Percentiles rank a stretch among this genome's conserved stretches.
Conservation (phyloP, 129 eudicot species). For the Flaveria robusta region DNA sequence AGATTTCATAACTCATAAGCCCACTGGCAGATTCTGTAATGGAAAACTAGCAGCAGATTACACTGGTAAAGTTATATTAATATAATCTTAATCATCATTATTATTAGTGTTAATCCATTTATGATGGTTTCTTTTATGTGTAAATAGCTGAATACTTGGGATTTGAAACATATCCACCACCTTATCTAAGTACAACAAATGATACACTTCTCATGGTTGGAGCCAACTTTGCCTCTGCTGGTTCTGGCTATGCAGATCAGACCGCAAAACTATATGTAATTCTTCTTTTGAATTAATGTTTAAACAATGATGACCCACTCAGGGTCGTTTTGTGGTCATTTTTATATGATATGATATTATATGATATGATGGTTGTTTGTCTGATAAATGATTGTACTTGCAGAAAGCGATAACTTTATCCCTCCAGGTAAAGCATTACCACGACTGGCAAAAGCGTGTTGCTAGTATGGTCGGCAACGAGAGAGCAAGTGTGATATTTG, state of each 20-base stretch:
- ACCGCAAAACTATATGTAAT: constrained; percentile 62
- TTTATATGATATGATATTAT: background rate
- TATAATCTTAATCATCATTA: background rate
- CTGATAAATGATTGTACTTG: background rate
- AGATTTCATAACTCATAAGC: constrained; percentile 60
- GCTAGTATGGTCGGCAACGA: constrained; percentile 52
- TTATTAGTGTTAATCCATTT: background rate
- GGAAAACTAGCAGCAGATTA: constrained; percentile 80
- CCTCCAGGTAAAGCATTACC: constrained; percentile 38
- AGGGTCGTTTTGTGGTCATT: too few species aligned
- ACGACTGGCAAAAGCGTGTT: constrained; percentile 65
- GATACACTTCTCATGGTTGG: constrained; percentile 55
- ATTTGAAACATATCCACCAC: constrained; percentile 56
- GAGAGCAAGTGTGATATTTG: constrained; percentile 50
- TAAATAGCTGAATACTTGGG: constrained; percentile 26
- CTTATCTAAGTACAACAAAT: constrained; percentile 57
- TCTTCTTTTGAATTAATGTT: too few species aligned
- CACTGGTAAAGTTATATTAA: constrained; percentile 45
- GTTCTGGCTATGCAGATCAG: constrained; percentile 68
- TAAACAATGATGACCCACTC: too few species aligned
- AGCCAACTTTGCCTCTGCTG: constrained; percentile 85
- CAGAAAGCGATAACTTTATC: background rate
- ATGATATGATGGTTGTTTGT: background rate
- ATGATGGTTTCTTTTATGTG: background rate
- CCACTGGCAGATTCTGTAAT: constrained; percentile 90